Evolutionary conservation across 1,139 yeast species (phyloP).

Genomic region (Saccharomyces hybrid): DNA sequence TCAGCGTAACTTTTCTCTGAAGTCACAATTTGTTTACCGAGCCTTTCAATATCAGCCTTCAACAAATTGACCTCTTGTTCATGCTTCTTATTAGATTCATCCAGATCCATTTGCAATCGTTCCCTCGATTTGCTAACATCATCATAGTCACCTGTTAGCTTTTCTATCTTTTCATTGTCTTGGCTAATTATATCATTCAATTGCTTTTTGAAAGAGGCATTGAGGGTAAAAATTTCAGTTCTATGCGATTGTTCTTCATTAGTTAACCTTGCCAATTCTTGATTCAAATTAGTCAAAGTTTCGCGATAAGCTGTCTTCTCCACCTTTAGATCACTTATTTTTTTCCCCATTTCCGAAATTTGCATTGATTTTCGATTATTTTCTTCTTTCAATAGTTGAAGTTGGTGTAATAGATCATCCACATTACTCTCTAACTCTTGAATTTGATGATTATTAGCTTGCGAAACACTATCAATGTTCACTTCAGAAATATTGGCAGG

Average conservation of each 20-base stretch:
- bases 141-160: neutral
- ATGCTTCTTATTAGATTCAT: neutral
- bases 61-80: neutral
- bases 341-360: neutral
- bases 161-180: constrained; percentile 4
- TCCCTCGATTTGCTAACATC: neutral
- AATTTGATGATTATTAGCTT: neutral
- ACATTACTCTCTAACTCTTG: neutral
- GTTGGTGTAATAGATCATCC: constrained; percentile 1
- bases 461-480: neutral
- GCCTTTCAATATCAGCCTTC: neutral
- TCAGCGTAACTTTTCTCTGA: neutral
- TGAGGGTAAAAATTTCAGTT: constrained; percentile 25
- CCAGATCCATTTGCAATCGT: neutral
- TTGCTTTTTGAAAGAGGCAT: neutral
- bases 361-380: neutral
- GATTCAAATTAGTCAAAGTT: constrained; percentile 21
- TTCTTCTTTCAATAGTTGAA: constrained; percentile 10
- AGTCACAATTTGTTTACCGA: neutral
- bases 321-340: constrained; percentile 15
- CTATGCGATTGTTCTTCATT: neutral
- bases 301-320: constrained; percentile 27
- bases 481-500: neutral
- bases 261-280: neutral
- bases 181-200: neutral